These are phyloP conservation scores for Curvularia spicifera DNA, from an alignment of 2,329 filamentous ascomycete genomes.

Conservation along the genomic window DNA sequence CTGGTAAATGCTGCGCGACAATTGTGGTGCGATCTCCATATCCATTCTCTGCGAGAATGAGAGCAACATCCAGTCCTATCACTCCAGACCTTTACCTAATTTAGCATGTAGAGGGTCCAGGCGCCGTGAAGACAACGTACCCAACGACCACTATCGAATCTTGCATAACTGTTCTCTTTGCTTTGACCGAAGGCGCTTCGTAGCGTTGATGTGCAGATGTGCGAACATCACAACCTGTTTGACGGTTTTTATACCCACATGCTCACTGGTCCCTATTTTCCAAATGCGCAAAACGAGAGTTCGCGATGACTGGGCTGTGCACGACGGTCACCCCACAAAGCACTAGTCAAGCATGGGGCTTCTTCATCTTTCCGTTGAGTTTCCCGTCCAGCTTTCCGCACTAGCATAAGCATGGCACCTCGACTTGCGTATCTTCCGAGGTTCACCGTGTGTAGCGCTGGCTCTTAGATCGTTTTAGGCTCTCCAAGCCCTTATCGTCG, in stretches of 20 bases:
- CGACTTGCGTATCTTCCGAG: not conserved
- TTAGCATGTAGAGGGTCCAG: not conserved
- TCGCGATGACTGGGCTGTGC: not conserved
- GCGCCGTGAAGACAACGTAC: conserved; percentile 5
- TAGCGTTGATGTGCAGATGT: not conserved
- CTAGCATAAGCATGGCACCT: not conserved
- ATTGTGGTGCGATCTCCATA: conserved; percentile 21
- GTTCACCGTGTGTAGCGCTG: not conserved
- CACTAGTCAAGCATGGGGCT: not conserved
- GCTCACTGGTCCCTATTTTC: not conserved
- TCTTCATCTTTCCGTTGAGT: not conserved
- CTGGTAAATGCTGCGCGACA: conserved; percentile 26
- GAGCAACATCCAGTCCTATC: conserved; percentile 26
- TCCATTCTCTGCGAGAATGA: conserved; percentile 25
- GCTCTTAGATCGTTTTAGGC: not conserved
- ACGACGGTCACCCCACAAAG: not conserved
- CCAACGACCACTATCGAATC: conserved; percentile 24
- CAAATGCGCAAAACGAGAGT: not conserved
- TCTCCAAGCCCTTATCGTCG: not conserved
- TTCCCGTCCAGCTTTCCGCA: conserved; percentile 1
- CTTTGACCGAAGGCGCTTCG: not conserved
- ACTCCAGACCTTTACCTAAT: conserved; percentile 19
- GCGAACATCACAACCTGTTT: not conserved
- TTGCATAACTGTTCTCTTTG: conserved; percentile 8
- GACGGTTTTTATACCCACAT: not conserved